Evolutionary conservation across 2,329 filamentous ascomycete species (phyloP).

Genomic region (Aaosphaeria pasadenensis): DNA sequence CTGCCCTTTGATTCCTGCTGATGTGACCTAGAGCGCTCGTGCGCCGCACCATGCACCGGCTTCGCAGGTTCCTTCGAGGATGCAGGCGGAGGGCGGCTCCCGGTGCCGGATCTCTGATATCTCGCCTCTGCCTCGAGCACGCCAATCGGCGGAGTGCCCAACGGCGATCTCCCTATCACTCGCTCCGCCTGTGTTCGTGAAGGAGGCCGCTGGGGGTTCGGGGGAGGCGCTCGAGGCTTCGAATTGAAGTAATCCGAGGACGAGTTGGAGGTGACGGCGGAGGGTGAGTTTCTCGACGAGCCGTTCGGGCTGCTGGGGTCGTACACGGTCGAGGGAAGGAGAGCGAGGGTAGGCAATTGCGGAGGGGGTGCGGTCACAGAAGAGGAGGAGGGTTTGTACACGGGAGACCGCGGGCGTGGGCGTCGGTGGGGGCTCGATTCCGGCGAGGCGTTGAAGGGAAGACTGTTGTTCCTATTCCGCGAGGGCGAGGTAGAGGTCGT

Average conservation of each 20-base stretch:
- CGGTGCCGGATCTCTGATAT: slow-evolving; percentile 18
- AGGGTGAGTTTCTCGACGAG: slow-evolving; percentile 27
- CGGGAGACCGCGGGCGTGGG: slow-evolving; percentile 28
- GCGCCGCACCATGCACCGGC: slow-evolving; percentile 18
- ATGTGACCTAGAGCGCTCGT: slow-evolving; percentile 13
- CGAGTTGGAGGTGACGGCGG: slow-evolving; percentile 22
- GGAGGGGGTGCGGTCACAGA: slow-evolving; percentile 31
- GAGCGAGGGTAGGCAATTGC: slow-evolving; percentile 28
- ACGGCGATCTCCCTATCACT: slow-evolving; percentile 29
- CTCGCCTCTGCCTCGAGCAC: slow-evolving; percentile 29
- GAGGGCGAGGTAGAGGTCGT: slow-evolving; percentile 20
- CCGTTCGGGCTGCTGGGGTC: slow-evolving; percentile 34
- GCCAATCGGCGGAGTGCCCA: slow-evolving; percentile 32
- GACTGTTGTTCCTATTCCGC: slow-evolving; percentile 8
- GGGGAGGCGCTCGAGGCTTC: slow-evolving; percentile 17
- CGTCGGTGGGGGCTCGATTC: slow-evolving; percentile 36
- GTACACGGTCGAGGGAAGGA: slow-evolving; percentile 36
- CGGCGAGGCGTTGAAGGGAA: slow-evolving; percentile 28
- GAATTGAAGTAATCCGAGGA: slow-evolving; percentile 40
- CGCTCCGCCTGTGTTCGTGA: slow-evolving; percentile 28
- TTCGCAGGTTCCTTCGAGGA: slow-evolving; percentile 16
- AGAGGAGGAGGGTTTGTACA: slow-evolving; percentile 21
- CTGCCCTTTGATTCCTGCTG: slow-evolving; percentile 14
- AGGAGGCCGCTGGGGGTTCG: slow-evolving; percentile 19
- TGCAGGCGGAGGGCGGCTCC: slow-evolving; percentile 17